Conservation (phyloP, 805 yeast genomes). For the Spathaspora arborariae region DNA sequence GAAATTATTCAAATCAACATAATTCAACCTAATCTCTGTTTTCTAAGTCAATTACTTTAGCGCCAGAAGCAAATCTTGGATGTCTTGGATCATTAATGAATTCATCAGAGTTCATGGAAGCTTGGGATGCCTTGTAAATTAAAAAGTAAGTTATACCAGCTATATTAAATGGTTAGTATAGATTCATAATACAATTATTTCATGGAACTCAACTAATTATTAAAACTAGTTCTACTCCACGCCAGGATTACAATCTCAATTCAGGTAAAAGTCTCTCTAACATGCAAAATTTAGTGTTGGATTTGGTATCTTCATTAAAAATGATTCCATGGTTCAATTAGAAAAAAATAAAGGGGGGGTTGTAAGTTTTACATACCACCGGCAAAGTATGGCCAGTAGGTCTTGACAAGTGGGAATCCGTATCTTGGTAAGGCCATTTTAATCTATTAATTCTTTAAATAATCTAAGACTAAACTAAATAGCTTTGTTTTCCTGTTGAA, state of each 20-base stretch:
- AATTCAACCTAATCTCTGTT: slow-evolving; percentile 13
- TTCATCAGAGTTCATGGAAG: slow-evolving; percentile 70
- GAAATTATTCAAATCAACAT: not conserved
- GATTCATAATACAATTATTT: not conserved
- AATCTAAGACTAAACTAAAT: not conserved
- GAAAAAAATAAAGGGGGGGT: not conserved
- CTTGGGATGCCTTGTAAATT: slow-evolving; percentile 64
- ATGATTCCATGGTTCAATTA: not conserved
- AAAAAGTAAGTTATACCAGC: slow-evolving; percentile 65
- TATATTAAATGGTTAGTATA: slow-evolving; percentile 24
- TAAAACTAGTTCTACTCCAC: not conserved
- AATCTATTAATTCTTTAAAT: not conserved
- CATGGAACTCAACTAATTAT: not conserved
- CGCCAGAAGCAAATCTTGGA: slow-evolving; percentile 61
- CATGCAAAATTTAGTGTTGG: not conserved
- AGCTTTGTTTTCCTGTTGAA: not conserved
- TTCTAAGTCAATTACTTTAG: slow-evolving; percentile 34
- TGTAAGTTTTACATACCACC: slow-evolving; percentile 64
- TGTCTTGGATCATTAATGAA: slow-evolving; percentile 94
- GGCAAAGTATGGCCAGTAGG: slow-evolving; percentile 85
- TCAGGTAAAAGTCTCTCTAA: not conserved
- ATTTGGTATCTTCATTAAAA: not conserved
- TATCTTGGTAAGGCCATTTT: slow-evolving; percentile 25
- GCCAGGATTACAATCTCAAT: not conserved
- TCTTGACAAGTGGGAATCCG: slow-evolving; percentile 56